Evolutionary conservation across 1,284 basidiomycete genomes (phyloP).

Genomic region (Butyriboletus appendiculatus): DNA sequence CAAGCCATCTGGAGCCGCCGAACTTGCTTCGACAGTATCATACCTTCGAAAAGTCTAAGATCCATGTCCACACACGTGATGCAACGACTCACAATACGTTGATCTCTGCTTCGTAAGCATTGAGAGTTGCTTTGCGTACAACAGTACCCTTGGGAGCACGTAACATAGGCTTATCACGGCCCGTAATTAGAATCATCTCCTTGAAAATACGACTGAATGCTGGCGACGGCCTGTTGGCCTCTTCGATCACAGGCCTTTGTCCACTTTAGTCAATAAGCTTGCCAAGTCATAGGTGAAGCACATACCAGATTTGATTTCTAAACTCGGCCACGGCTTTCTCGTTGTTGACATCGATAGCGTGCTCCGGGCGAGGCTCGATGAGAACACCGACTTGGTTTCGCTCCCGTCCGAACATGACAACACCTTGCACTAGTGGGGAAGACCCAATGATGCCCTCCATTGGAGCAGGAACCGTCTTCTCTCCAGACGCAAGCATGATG

Average conservation of each 20-base stretch:
- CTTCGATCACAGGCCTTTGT: conserved; percentile 26
- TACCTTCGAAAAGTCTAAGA: conserved; percentile 21
- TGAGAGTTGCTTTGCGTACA: conserved; percentile 23
- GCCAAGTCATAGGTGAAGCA: neutral
- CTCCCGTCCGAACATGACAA: conserved; percentile 43
- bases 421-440: conserved; percentile 27
- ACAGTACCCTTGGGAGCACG: conserved; percentile 29
- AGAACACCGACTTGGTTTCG: conserved; percentile 42
- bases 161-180: conserved; percentile 20
- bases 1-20: conserved; percentile 8
- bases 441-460: conserved; percentile 31
- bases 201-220: conserved; percentile 34
- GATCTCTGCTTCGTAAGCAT: conserved; percentile 28
- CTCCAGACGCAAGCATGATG: conserved; percentile 31
- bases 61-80: neutral
- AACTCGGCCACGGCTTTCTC: conserved; percentile 31
- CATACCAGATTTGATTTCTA: conserved; percentile 41
- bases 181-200: conserved; percentile 30
- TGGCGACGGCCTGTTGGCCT: conserved; percentile 30
- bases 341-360: conserved; percentile 32
- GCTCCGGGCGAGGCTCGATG: conserved; percentile 35
- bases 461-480: conserved; percentile 35
- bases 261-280: conserved; percentile 1
- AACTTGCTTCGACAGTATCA: conserved; percentile 28
- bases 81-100: conserved; percentile 23